These are phyloP conservation scores for Talaromyces islandicus DNA, from an alignment of 2,329 filamentous ascomycete genomes.

Conservation along the genomic window DNA sequence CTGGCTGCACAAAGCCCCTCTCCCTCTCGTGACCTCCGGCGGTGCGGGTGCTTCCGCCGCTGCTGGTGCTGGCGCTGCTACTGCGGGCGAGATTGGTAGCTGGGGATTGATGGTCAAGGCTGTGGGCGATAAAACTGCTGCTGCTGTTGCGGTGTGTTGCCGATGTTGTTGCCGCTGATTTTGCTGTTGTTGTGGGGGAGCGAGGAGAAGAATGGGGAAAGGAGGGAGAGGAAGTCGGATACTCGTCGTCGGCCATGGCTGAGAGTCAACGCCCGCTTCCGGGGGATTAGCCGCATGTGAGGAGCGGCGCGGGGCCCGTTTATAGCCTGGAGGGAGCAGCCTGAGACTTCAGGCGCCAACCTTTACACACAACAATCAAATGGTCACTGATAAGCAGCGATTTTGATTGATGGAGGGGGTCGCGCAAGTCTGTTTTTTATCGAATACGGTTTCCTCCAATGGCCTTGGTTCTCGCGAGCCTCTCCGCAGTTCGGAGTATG, in stretches of 20 bases:
- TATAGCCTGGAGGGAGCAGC: background rate
- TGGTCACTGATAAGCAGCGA: background rate
- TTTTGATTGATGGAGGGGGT: background rate
- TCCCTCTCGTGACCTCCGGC: conserved; percentile 38
- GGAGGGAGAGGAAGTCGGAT: background rate
- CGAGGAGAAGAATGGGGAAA: conserved; percentile 15
- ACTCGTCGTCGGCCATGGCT: conserved; percentile 20
- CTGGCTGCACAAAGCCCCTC: conserved; percentile 42
- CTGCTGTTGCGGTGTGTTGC: background rate
- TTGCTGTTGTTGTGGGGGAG: conserved; percentile 5
- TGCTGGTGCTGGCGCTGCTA: conserved; percentile 4
- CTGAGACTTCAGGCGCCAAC: background rate
- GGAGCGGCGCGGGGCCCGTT: background rate
- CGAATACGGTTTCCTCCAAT: background rate
- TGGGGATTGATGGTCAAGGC: conserved; percentile 9
- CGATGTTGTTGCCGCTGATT: no score
- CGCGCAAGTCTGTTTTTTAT: background rate
- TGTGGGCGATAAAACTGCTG: background rate
- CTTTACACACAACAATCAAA: background rate
- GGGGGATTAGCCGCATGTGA: conserved; percentile 8
- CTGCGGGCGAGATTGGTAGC: conserved; percentile 1
- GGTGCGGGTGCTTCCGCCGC: conserved; percentile 5
- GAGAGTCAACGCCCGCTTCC: conserved; percentile 8
- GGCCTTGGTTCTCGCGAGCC: background rate
- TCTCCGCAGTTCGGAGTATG: background rate